phyloP scores from a whole-genome alignment of 495 filamentous ascomycete genomes.

The Amphirosellinia nigrospora region DNA sequence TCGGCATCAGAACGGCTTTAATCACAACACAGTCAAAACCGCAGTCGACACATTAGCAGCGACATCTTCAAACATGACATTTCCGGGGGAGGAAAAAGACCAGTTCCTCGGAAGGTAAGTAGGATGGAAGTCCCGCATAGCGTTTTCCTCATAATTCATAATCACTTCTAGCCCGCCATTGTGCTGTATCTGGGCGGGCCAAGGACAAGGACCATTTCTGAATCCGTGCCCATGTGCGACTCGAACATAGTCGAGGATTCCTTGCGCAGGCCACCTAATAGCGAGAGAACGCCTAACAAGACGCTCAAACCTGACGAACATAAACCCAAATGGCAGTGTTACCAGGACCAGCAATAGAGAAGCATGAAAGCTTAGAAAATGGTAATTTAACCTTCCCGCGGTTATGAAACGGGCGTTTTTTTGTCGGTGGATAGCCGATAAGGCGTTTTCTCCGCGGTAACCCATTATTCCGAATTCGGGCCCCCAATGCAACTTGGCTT shows the following conservation, averaged over 20 bases:
- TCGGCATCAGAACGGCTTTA: not conserved
- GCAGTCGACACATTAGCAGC: not conserved
- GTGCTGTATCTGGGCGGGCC: too few species aligned
- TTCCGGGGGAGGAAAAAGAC: not conserved
- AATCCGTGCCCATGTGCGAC: too few species aligned
- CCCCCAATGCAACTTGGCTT: not conserved
- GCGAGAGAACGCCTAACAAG: not conserved
- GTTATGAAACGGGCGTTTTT: slow-evolving; percentile 4
- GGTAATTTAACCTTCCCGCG: not conserved
- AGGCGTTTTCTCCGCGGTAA: slow-evolving; percentile 10
- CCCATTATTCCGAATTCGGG: slow-evolving; percentile 5
- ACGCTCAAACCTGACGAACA: not conserved
- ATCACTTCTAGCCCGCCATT: too few species aligned
- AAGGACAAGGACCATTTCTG: too few species aligned
- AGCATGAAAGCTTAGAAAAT: not conserved
- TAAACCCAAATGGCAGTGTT: not conserved
- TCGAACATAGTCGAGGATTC: too few species aligned
- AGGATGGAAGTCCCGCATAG: too few species aligned
- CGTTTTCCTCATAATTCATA: too few species aligned
- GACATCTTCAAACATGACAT: not conserved
- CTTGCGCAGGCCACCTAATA: too few species aligned
- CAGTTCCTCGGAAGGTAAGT: too few species aligned
- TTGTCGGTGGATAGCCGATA: not conserved
- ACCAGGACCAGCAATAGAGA: not conserved
- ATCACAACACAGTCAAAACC: not conserved